Percentiles rank a stretch among this genome's conserved stretches.
Evolutionary conservation across 768 basidiomycete species (phyloP).

Genomic region (Suillus subaureus): DNA sequence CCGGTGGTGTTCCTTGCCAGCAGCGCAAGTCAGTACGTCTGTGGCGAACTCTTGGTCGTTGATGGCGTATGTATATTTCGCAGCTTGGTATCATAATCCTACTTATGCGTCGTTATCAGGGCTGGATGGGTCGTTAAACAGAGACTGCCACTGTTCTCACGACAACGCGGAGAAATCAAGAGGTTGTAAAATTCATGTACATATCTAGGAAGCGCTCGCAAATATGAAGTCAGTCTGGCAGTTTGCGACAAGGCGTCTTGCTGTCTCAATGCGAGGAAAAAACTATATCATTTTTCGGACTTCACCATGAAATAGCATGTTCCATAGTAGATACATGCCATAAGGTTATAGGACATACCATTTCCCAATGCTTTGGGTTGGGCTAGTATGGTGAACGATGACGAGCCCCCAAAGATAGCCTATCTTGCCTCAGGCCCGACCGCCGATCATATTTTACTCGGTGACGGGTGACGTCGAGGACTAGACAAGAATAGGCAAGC

Average conservation of each 20-base stretch:
- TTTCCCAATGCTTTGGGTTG: not conserved
- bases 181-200: not conserved
- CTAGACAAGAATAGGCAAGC: slow-evolving; percentile 1
- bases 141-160: slow-evolving; percentile 4
- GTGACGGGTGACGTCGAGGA: not conserved
- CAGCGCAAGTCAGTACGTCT: slow-evolving; percentile 66
- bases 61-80: slow-evolving; percentile 57
- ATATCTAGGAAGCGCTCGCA: not conserved
- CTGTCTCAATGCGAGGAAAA: not conserved
- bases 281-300: not conserved
- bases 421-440: slow-evolving; percentile 8
- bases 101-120: slow-evolving; percentile 37
- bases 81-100: slow-evolving; percentile 7
- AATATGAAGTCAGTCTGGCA: not conserved
- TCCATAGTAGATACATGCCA: not conserved
- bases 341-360: not conserved
- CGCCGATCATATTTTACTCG: not conserved
- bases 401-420: not conserved
- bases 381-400: not conserved
- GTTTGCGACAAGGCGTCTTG: not conserved
- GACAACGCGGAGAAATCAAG: not conserved
- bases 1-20: slow-evolving; percentile 68
- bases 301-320: not conserved
- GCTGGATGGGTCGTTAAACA: slow-evolving; percentile 59
- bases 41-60: slow-evolving; percentile 66